Conservation (phyloP, 2,329 filamentous ascomycete genomes). For the Colletotrichum lindemuthianum region DNA sequence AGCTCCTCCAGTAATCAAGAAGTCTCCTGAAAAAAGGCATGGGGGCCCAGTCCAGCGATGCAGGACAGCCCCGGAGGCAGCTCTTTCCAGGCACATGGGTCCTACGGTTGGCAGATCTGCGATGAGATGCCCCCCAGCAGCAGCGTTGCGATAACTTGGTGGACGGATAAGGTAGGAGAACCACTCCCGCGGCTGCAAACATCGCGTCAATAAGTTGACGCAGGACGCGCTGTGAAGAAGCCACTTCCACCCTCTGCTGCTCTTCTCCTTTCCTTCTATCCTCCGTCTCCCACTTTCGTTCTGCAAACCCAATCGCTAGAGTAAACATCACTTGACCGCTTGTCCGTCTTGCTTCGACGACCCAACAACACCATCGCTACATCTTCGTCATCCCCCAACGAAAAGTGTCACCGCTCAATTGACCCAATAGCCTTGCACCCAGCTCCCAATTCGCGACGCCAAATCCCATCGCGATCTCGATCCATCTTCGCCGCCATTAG, state of each 20-base stretch:
- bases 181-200: too few species aligned
- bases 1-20: too few species aligned
- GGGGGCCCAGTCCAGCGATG: too few species aligned
- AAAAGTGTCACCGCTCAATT: conserved; percentile 21
- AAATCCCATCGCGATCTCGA: neutral
- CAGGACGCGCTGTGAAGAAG: too few species aligned
- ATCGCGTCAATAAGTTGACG: too few species aligned
- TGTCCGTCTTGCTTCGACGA: conserved; percentile 7
- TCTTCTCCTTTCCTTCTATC: neutral
- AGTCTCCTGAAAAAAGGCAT: too few species aligned
- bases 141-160: too few species aligned
- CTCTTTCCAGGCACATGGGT: too few species aligned
- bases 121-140: too few species aligned
- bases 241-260: neutral
- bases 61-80: too few species aligned
- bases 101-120: too few species aligned
- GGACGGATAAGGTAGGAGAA: too few species aligned
- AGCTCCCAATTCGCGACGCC: conserved; percentile 1
- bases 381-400: conserved; percentile 18
- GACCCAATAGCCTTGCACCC: neutral
- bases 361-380: conserved; percentile 10
- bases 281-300: neutral
- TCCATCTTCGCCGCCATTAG: neutral
- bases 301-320: neutral
- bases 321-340: conserved; percentile 19